Base-by-base conservation (phyloP, 192 early-diverging fungal genomes). In the Gryganskiella cystojenkinii region DNA sequence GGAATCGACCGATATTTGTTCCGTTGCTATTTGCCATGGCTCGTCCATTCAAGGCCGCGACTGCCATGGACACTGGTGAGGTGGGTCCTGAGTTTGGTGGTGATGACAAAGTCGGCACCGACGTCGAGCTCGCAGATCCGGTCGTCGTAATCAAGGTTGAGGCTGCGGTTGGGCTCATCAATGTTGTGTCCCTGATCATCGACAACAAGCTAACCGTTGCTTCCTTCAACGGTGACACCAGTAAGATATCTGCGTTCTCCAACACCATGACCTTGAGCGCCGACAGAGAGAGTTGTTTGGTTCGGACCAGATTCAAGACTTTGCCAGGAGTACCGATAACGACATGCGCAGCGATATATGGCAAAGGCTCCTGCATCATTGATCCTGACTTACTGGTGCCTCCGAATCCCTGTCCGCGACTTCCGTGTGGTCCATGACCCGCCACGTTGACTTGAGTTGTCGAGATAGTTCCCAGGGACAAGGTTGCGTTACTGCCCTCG, bases 71-170 rank as follows among this genome's bases (percentile, higher is more conserved):
- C 3, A 78, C 74, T 11, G 74, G 74, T 34, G 74, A 78, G 1
- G 74, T 78, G 0, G 74, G 67, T 40, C 66, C 67, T 15, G 66
- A 78, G 33, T 68, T 78, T 4, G 74, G 74, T 17, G 74, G 74
- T 19, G 74, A 69, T 24, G 51, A 58, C 53, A 57, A 44, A 0
- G 33, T 47, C 22, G 57, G 28, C 0, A 33, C 60, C 2, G 62
- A 37, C 13, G 33, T 47, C 10, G 22, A 17, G 4, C 25, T 20
- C 8, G 8, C 5, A 3, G 52, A 6, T 27, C 56, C 53, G 30
- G 53, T 24, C 27, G 71, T 20, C 1, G 44, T 19, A 17, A 30
- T 27, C 13, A 47, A 34, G 40, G 55, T 50, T 15, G 46, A 28
- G 25, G 56, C 44, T 4, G 52, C n/a, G 7, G 19, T 22, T n/a